Evolutionary conservation across 441 rosid species (phyloP), one percentile per base, ranked within the genome.

Genomic region (Adansonia gregorii): DNA sequence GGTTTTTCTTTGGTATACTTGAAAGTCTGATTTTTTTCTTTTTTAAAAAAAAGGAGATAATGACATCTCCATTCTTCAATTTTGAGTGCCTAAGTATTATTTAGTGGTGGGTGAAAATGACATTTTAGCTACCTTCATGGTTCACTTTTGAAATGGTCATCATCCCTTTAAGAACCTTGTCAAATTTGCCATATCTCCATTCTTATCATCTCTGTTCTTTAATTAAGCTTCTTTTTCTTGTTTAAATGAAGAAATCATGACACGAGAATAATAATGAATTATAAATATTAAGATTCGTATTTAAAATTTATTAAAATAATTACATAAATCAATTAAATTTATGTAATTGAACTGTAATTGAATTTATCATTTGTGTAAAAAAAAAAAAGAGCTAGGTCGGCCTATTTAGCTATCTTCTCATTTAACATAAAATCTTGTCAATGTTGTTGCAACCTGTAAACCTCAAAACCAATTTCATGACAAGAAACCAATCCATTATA

Each of bases 31-130:
- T 22, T 75, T 60, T 10, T 51, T 31, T 64, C 41, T 67, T 48
- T 17, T 74, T 67, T 67, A 8, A 8, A 5, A 22, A 19, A 24
- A 46, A 75, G 70, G 8, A 67, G 79, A 79, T 63, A 72, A 52
- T 10, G 79, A 83, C 67, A 48, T 76, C 55, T 73, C 15, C 63
- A 75, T 79, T 72, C 74, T 81, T 81, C 77, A 81, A 35, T 82
- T 17, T 24, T 54, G 64, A 54, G 67, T 55, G 74, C 31, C 73
- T 19, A 75, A 75, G 75, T 55, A 76, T 76, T 56, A 59, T 24
- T 41, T 49, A 78, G 78, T 78, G 87, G 59, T 49, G 12, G 55
- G 58, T 48, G 89, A 86, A 66, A 63, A 61, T 55, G 87, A 87
- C 83, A 72, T 61, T 76, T 76, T 8, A 87, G 76, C 87, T 72